These are phyloP conservation scores for Diplodia sapinea DNA, from an alignment of 2,329 filamentous ascomycete genomes.

Conservation along the genomic window DNA sequence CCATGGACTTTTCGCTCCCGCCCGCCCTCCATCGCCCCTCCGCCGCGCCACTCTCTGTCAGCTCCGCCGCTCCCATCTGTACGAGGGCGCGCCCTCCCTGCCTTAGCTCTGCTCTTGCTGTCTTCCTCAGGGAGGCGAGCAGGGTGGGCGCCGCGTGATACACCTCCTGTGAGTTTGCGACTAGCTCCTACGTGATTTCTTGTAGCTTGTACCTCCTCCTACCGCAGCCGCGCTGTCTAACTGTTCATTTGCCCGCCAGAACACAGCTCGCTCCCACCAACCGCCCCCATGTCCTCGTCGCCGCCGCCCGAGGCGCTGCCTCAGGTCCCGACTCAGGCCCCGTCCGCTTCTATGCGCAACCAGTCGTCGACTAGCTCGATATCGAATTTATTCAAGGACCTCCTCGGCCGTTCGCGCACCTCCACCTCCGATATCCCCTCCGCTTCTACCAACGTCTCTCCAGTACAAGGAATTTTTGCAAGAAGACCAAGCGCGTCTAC, in stretches of 20 bases:
- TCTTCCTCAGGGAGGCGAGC: slow-evolving; percentile 14
- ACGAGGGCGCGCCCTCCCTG: slow-evolving; percentile 16
- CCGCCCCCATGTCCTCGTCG: slow-evolving; percentile 21
- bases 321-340: slow-evolving; percentile 20
- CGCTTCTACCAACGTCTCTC: slow-evolving; percentile 16
- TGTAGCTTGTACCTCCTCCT: neutral
- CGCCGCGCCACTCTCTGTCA: slow-evolving; percentile 13
- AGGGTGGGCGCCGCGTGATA: slow-evolving; percentile 18
- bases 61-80: neutral
- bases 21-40: slow-evolving; percentile 8
- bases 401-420: slow-evolving; percentile 21
- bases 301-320: slow-evolving; percentile 30
- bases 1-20: slow-evolving; percentile 29
- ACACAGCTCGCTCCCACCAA: neutral
- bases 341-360: slow-evolving; percentile 14
- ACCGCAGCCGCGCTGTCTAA: neutral
- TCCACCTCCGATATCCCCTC: slow-evolving; percentile 20
- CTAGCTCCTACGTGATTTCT: neutral
- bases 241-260: neutral
- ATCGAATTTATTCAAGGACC: slow-evolving; percentile 29
- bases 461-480: slow-evolving; percentile 29
- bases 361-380: slow-evolving; percentile 28
- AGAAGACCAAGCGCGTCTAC: slow-evolving; percentile 22
- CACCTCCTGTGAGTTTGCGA: slow-evolving; percentile 4
- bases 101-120: slow-evolving; percentile 21